phyloP scores from a whole-genome alignment of 2,329 filamentous ascomycete genomes.

The Aureobasidium musti region DNA sequence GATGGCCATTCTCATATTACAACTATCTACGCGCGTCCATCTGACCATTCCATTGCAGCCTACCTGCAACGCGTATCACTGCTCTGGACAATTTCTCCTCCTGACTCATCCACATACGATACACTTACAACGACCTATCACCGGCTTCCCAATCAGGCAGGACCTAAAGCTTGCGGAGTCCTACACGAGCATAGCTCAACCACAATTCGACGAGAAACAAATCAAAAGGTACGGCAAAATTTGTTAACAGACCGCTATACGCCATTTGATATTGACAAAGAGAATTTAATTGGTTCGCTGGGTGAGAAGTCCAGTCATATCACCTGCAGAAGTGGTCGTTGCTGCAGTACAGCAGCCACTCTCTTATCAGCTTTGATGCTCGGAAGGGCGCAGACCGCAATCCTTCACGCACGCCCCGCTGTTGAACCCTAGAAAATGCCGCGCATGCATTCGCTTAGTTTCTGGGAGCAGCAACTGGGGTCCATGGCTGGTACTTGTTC shows the following conservation, averaged over 20 bases:
- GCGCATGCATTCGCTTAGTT: slow-evolving; percentile 24
- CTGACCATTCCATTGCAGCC: not conserved
- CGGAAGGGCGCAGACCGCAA: not conserved
- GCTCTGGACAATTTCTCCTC: slow-evolving; percentile 5
- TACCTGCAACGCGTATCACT: slow-evolving; percentile 8
- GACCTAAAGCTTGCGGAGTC: slow-evolving; percentile 30
- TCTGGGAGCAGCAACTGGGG: slow-evolving; percentile 50
- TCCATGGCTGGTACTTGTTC: slow-evolving; percentile 54
- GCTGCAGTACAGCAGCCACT: not conserved
- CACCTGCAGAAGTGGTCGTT: slow-evolving; percentile 16
- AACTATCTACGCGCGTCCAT: not conserved
- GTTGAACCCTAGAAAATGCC: slow-evolving; percentile 15
- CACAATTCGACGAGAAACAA: not conserved
- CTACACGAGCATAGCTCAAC: slow-evolving; percentile 23
- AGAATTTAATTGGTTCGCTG: slow-evolving; percentile 23
- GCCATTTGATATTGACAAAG: slow-evolving; percentile 27
- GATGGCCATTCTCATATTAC: not conserved
- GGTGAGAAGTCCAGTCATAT: slow-evolving; percentile 18
- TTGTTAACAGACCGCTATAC: slow-evolving; percentile 19
- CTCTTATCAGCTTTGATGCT: slow-evolving; percentile 19
- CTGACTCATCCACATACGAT: slow-evolving; percentile 16
- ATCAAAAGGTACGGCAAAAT: slow-evolving; percentile 1
- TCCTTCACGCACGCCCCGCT: slow-evolving; percentile 22
- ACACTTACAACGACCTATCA: slow-evolving; percentile 12
- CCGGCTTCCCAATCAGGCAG: slow-evolving; percentile 40